Evolutionary conservation across 73 alveolate species (phyloP), one percentile per base, ranked within the genome.

Genomic region (Urostyla sp.): DNA sequence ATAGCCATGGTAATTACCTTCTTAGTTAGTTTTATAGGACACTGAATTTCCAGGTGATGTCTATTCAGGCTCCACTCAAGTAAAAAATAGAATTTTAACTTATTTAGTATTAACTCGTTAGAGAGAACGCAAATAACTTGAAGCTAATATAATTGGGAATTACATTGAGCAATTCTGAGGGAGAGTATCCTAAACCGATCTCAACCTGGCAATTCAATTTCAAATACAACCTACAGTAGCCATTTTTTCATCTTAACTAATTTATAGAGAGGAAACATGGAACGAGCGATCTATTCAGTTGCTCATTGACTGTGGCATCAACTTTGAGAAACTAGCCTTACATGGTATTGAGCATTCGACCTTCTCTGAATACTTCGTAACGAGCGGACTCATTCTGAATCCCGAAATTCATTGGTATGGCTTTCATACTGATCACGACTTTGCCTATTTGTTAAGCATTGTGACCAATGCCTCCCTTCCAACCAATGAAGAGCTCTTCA

Each of bases 181-280:
- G 96, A 24, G 91, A 90, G 46, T 79, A 27, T 46, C 96, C 98
- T 0, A 20, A 72, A 40, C 94, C 86, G 49, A 67, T 48, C 20
- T 67, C 75, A 32, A 92, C 98, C 7, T 92, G 98, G 95, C 94
- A 90, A 63, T 90, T 90, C 85, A 90, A 90, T 61, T 87, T 90
- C 40, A 46, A 72, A 46, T 90, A 79, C 57, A 90, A 90, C 72
- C 30, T 57, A 26, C 46, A 27, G 88, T 74, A 59, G 35, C 66
- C 5, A 0, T 0, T 40, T 43, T 60, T 16, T 18, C 48, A 32
- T 13, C 54, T n/a, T 4, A 59, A 7, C 7, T 59, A 23, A 35
- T 59, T 21, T 56, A 26, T 44, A 74, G 81, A 32, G 60, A 55
- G 53, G 98, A 92, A 38, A 63, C 35, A 43, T 90, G 40, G 80